Evolutionary conservation across 2,329 filamentous ascomycete species (phyloP), one percentile per base, ranked within the genome.

Genomic region (Fonsecaea erecta): DNA sequence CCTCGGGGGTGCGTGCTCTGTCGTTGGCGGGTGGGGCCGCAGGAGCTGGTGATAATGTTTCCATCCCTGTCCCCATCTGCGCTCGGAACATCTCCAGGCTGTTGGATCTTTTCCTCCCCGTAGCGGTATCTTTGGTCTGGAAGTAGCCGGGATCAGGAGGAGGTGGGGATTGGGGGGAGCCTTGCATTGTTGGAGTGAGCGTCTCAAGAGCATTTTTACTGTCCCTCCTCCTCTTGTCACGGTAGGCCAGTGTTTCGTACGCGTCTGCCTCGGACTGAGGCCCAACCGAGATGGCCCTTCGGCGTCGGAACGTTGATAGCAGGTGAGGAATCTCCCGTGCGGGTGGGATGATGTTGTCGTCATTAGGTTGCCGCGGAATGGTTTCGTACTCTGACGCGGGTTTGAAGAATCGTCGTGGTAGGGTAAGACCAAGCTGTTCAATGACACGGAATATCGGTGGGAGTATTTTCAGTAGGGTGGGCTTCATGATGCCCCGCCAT

Each of bases 261-360:
- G 93, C 95, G 79, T 99, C 95, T 1, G 95, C 95, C 66, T 93
- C 93, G 52, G 93, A 97, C 78, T 98, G 95, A 1, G 95, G 95
- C 0, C 95, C 95, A 60, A 98, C 86, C 5, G 93, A 97, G 35
- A 98, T 87, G 34, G 93, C 90, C 58, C 95, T 86, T 67, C 92
- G 84, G 14, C 85, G 85, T 37, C 92, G 88, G 52, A 98, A 91
- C 48, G 88, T 92, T 66, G 88, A 90, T 26, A 97, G 84, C 74
- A 97, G 87, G 34, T 87, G 85, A 2, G 94, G 92, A 24, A 98
- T 86, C 67, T 97, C 92, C 26, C 90, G 91, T n/a, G 96, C 90
- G 11, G 88, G 88, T 12, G 95, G 95, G 72, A 99, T 88, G 58
- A 97, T 88, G 62, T 96, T 97, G 77, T 98, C 93, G 71, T 93